Conservation (phyloP, 768 basidiomycete genomes). For the Agaricus sinodeliciosus region DNA sequence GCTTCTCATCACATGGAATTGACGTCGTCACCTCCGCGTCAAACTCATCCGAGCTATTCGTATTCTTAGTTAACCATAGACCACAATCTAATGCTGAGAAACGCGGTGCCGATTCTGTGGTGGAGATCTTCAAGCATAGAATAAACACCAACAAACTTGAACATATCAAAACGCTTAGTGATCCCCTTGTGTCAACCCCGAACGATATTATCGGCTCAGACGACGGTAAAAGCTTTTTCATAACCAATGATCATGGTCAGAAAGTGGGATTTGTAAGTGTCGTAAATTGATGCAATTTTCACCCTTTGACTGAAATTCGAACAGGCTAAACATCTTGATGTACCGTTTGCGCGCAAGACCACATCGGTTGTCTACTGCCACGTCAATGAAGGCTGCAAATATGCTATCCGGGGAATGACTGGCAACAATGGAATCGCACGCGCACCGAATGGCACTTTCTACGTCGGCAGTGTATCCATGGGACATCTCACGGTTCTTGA, state of each 20-base stretch:
- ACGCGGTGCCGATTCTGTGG: constrained; percentile 63
- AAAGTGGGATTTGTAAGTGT: constrained; percentile 49
- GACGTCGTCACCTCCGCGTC: constrained; percentile 52
- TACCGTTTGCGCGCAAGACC: constrained; percentile 23
- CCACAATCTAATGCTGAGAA: constrained; percentile 30
- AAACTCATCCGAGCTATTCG: constrained; percentile 43
- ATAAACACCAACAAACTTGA: constrained; percentile 35
- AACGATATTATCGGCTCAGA: constrained; percentile 66
- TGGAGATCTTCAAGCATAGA: constrained; percentile 62
- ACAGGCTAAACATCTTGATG: constrained; percentile 22
- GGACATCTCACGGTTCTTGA: constrained; percentile 51
- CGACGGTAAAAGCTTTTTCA: constrained; percentile 59
- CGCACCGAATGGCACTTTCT: constrained; percentile 56
- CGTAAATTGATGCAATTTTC: neutral
- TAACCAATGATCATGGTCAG: constrained; percentile 59
- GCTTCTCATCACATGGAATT: constrained; percentile 59
- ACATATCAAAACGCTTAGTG: constrained; percentile 52
- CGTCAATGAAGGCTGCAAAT: constrained; percentile 50
- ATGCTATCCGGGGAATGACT: constrained; percentile 43
- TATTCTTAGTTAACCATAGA: constrained; percentile 72
- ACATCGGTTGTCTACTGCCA: constrained; percentile 64
- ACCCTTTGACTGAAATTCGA: neutral
- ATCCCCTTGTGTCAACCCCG: constrained; percentile 52
- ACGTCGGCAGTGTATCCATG: constrained; percentile 41
- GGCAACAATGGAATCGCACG: constrained; percentile 58